phyloP scores from a whole-genome alignment of 2,329 filamentous ascomycete genomes.

The Stachybotrys chlorohalonatus region DNA sequence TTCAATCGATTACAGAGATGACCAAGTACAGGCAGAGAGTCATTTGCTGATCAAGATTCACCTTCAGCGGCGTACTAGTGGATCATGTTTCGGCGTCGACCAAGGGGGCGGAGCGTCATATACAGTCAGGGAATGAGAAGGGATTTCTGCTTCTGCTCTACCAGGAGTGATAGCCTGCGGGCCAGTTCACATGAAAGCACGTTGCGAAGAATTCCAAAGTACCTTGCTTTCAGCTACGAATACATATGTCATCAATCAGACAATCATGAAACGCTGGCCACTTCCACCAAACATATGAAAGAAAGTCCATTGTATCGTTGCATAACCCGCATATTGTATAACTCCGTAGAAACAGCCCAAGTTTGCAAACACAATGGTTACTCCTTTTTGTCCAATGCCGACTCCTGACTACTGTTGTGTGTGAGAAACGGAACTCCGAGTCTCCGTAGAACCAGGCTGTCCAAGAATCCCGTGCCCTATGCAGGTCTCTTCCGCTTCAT shows the following conservation, averaged over 20 bases:
- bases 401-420: no score
- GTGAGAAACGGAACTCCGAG: neutral
- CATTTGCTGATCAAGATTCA: neutral
- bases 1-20: neutral
- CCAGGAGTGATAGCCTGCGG: neutral
- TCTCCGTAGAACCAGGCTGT: neutral
- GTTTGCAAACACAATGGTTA: no score
- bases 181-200: neutral
- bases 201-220: neutral
- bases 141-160: neutral
- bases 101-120: neutral
- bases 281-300: no score
- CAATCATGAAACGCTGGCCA: no score
- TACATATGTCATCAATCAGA: neutral
- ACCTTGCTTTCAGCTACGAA: neutral
- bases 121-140: neutral
- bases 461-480: neutral
- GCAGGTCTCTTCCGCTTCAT: conserved; percentile 33
- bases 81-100: no score
- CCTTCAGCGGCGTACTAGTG: no score
- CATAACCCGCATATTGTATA: no score
- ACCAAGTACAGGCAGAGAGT: neutral
- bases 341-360: no score
- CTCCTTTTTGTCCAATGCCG: no score
- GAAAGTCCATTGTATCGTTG: no score